Evolutionary conservation across 2,329 filamentous ascomycete species (phyloP), one percentile per base, ranked within the genome.

Genomic region (Aureobasidium sp.): DNA sequence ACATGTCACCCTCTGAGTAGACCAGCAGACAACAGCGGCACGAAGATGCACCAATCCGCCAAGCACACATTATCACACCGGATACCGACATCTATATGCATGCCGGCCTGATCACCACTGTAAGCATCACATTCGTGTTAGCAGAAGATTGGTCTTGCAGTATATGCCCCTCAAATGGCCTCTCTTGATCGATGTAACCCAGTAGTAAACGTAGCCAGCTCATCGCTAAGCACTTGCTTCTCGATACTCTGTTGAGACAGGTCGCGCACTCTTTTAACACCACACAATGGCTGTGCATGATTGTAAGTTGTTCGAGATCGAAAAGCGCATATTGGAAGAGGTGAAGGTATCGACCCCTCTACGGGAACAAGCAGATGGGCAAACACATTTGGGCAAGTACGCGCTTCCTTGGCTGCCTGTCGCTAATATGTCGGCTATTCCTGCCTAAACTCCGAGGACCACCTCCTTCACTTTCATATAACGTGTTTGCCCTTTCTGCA

Each of bases 1-100:
- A 80, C 79, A 25, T 73, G 70, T 32, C 45, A 48, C 16, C 0
- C 7, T 30, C 15, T 9, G 27, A 16, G 27, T 5, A 30, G 9
- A 30, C 9, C 11, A 15, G 45, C n/a, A 27, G n/a, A 13, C 15
- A 7, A 10, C 16, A 48, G 27, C 27, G 45, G 45, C 45, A 48
- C 45, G 45, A 48, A 21, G 45, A 50, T 25, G 47, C 47, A 50
- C 5, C 16, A 16, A 7, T 15, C 47, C 47, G 30, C n/a, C 16
- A 15, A 50, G 49, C 49, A 52, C 37, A 36, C 50, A 42, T 41
- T 36, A 54, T 54, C 50, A 54, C 50, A 54, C 13, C 50, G 50
- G 50, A 42, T 42, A 54, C 15, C 37, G 27, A 54, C 50, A 30
- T 42, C 37, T 42, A 25, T 37, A 54, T 54, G 50, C 37, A 42